Conservation (phyloP, 148 eudicot genomes). For the Amaranthus palmeri region DNA sequence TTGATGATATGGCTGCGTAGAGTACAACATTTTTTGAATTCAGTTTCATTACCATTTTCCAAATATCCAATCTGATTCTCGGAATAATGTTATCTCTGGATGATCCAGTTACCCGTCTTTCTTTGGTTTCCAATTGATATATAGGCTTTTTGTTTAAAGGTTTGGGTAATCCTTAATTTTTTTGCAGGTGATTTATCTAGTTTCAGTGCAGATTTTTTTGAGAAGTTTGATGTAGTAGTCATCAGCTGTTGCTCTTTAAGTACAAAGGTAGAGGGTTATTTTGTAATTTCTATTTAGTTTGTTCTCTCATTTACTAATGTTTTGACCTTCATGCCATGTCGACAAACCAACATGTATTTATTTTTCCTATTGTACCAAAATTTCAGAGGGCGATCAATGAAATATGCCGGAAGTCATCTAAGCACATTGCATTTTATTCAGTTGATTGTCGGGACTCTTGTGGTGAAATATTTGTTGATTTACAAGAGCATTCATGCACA, state of each 20-base stretch:
- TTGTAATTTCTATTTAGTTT: not conserved
- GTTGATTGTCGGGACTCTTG: constrained; percentile 91
- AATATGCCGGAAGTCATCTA: constrained; percentile 71
- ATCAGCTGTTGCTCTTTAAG: constrained; percentile 65
- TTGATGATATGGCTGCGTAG: not conserved
- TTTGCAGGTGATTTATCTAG: constrained; percentile 66
- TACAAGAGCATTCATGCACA: constrained; percentile 63
- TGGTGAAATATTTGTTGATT: constrained; percentile 93
- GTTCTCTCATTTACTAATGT: not conserved
- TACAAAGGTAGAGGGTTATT: constrained; percentile 45
- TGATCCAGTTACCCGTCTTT: not conserved
- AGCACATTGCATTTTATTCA: constrained; percentile 76
- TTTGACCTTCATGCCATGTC: not conserved
- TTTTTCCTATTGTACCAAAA: constrained; percentile 6
- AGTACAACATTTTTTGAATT: not conserved
- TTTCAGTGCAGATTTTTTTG: constrained; percentile 52
- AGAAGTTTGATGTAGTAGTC: constrained; percentile 80
- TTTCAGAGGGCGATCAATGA: constrained; percentile 69
- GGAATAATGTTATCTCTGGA: not conserved
- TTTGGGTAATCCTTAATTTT: not conserved
- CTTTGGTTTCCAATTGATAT: not conserved
- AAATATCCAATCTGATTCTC: not conserved
- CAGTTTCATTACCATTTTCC: not conserved
- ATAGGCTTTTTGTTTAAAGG: not conserved
- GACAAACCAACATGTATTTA: not conserved